phyloP scores from a whole-genome alignment of 2,329 filamentous ascomycete species.

The Epichloe sp. region DNA sequence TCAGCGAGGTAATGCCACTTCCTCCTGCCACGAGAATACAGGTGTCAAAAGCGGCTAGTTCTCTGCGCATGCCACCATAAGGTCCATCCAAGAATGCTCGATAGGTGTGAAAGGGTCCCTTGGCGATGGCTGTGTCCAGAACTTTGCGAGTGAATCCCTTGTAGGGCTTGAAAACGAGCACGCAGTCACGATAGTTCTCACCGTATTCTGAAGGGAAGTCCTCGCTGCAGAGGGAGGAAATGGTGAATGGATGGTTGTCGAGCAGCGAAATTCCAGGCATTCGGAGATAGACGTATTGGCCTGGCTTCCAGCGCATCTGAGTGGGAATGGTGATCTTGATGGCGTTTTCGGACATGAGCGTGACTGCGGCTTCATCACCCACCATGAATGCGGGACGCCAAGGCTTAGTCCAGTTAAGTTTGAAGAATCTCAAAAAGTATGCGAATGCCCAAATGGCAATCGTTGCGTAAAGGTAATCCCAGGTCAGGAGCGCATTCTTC shows the following conservation, averaged over 20 bases:
- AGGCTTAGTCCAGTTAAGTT: conserved; percentile 80
- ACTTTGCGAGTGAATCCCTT: conserved; percentile 80
- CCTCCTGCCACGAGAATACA: conserved; percentile 88
- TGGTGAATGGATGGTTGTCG: conserved; percentile 92
- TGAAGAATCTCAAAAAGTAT: conserved; percentile 63
- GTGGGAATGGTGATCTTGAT: conserved; percentile 92
- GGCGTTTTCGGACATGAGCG: conserved; percentile 82
- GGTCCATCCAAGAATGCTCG: conserved; percentile 87
- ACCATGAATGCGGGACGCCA: conserved; percentile 70
- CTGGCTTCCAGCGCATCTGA: conserved; percentile 82
- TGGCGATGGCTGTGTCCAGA: conserved; percentile 67
- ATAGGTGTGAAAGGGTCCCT: conserved; percentile 84
- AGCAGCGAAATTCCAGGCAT: conserved; percentile 87
- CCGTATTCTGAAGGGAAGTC: conserved; percentile 90
- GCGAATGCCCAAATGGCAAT: conserved; percentile 66
- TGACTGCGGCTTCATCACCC: conserved; percentile 82
- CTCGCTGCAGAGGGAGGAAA: conserved; percentile 81
- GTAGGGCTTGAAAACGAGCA: conserved; percentile 83
- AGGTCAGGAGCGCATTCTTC: conserved; percentile 81
- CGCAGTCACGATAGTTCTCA: conserved; percentile 75
- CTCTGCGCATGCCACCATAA: conserved; percentile 86
- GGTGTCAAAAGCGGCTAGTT: conserved; percentile 84
- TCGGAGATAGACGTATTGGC: conserved; percentile 86
- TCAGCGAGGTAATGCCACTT: conserved; percentile 84
- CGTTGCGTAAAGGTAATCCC: conserved; percentile 77